Percentiles rank a stretch among this genome's conserved stretches.
Conservation (phyloP, 768 basidiomycete species). For the Coprinellus micaceus region DNA sequence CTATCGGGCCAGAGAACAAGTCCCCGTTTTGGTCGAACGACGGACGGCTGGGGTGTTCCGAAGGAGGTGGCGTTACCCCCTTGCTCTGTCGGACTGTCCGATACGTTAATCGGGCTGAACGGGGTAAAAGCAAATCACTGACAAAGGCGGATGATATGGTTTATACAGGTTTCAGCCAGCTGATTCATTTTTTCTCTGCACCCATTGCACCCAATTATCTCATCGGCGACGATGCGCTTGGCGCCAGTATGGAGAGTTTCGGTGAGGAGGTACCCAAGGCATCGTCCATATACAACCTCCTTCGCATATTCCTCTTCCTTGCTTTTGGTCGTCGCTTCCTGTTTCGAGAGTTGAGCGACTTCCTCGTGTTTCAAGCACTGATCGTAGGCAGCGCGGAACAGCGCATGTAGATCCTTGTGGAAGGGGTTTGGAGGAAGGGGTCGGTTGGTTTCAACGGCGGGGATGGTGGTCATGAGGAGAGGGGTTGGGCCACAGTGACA, state of each 20-base stretch:
- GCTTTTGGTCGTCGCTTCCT: background rate
- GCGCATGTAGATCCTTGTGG: background rate
- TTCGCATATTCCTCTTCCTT: background rate
- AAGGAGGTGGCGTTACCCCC: constrained; percentile 6
- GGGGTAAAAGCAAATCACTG: constrained; percentile 3
- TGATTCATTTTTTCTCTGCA: background rate
- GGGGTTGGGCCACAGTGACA: background rate
- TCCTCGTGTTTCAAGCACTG: constrained; percentile 4
- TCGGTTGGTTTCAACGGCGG: background rate
- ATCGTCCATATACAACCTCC: constrained; percentile 10
- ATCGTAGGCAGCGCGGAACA: constrained; percentile 5
- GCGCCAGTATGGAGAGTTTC: constrained; percentile 3
- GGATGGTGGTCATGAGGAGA: background rate
- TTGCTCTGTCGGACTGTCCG: constrained; percentile 3
- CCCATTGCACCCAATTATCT: background rate
- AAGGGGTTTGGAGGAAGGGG: constrained; percentile 9
- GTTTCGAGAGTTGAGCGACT: background rate
- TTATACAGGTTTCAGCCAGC: constrained; percentile 7
- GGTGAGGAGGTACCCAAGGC: constrained; percentile 10
- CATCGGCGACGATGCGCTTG: background rate
- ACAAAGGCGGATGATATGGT: constrained; percentile 9
- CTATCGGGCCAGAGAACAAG: constrained; percentile 2
- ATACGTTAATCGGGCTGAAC: background rate
- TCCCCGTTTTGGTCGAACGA: constrained; percentile 4
- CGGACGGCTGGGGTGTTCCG: constrained; percentile 4